Percentiles rank a stretch among this genome's conserved stretches.
phyloP scores from a whole-genome alignment of 1,139 yeast genomes.

The Yamadazyma dushanensis region DNA sequence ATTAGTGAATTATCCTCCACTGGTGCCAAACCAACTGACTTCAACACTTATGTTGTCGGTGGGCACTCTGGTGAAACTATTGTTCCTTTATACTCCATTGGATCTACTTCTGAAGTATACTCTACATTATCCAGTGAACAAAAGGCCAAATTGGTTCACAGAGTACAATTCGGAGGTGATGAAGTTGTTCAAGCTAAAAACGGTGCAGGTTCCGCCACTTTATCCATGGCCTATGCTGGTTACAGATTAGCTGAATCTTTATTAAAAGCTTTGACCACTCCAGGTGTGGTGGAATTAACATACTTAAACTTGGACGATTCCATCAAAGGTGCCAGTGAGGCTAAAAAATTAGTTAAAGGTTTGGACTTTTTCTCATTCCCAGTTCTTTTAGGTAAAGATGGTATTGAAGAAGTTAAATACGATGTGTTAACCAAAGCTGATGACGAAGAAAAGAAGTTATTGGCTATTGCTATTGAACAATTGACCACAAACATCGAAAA shows the following conservation, averaged over 20 bases:
- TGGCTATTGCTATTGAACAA: slow-evolving; percentile 80
- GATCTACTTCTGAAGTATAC: slow-evolving; percentile 47
- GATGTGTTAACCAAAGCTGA: slow-evolving; percentile 54
- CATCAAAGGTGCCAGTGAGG: slow-evolving; percentile 70
- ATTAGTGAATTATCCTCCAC: slow-evolving; percentile 62
- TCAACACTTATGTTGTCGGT: slow-evolving; percentile 83
- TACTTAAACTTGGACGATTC: slow-evolving; percentile 51
- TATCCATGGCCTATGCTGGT: slow-evolving; percentile 99
- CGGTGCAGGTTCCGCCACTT: slow-evolving; percentile 98
- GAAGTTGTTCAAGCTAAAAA: slow-evolving; percentile 98
- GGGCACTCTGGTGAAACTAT: slow-evolving; percentile 99
- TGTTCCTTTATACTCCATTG: slow-evolving; percentile 82
- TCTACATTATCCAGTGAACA: slow-evolving; percentile 50
- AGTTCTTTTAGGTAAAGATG: slow-evolving; percentile 84
- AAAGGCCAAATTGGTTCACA: slow-evolving; percentile 74
- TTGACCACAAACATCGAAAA: slow-evolving; percentile 69
- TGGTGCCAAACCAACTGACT: slow-evolving; percentile 64
- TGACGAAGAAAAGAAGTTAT: slow-evolving; percentile 68
- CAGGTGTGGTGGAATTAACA: slow-evolving; percentile 75
- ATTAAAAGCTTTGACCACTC: slow-evolving; percentile 73
- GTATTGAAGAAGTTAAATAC: slow-evolving; percentile 68
- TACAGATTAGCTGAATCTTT: slow-evolving; percentile 90
- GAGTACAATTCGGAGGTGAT: slow-evolving; percentile 99
- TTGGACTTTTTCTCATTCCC: slow-evolving; percentile 93
- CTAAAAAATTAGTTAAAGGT: slow-evolving; percentile 69